phyloP scores from a whole-genome alignment of 495 filamentous ascomycete species.

The Chaetomium cochliodes region DNA sequence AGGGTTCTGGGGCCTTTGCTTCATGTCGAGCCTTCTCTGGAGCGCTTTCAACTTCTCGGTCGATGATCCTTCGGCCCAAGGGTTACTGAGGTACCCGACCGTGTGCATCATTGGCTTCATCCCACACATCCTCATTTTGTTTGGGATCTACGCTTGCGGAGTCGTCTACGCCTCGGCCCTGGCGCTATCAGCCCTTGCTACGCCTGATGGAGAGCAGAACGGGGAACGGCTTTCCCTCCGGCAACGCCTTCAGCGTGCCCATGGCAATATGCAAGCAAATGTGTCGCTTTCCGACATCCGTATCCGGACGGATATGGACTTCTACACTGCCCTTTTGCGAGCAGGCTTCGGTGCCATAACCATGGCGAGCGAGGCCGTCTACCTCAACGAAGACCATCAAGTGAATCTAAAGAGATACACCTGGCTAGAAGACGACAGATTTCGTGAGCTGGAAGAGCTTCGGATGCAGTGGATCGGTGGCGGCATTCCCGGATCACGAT shows the following conservation, averaged over 20 bases:
- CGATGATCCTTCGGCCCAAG: slow-evolving; percentile 47
- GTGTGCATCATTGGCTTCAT: slow-evolving; percentile 95
- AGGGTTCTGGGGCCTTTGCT: slow-evolving; percentile 82
- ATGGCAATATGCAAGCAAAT: slow-evolving; percentile 89
- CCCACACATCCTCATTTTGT: slow-evolving; percentile 79
- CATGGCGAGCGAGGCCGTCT: slow-evolving; percentile 92
- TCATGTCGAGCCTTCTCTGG: slow-evolving; percentile 77
- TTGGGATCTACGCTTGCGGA: slow-evolving; percentile 71
- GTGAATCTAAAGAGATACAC: slow-evolving; percentile 76
- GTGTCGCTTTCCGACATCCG: slow-evolving; percentile 75
- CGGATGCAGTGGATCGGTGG: slow-evolving; percentile 51
- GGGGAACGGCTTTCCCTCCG: slow-evolving; percentile 34
- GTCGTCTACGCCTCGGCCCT: slow-evolving; percentile 76
- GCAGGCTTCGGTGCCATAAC: slow-evolving; percentile 83
- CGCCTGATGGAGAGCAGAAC: slow-evolving; percentile 38
- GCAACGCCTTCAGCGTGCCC: slow-evolving; percentile 61
- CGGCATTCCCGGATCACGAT: slow-evolving; percentile 44
- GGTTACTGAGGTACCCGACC: slow-evolving; percentile 76
- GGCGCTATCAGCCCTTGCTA: slow-evolving; percentile 68
- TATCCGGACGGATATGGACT: slow-evolving; percentile 83
- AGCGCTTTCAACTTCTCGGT: slow-evolving; percentile 61
- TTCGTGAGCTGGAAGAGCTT: slow-evolving; percentile 60
- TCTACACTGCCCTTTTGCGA: slow-evolving; percentile 85
- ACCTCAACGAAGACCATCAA: slow-evolving; percentile 81
- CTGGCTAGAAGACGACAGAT: slow-evolving; percentile 86